A percentile compares a stretch with the other conserved stretches of the same genome.
phyloP scores from a whole-genome alignment of 495 filamentous ascomycete genomes.

The Penicillium cataractarum region DNA sequence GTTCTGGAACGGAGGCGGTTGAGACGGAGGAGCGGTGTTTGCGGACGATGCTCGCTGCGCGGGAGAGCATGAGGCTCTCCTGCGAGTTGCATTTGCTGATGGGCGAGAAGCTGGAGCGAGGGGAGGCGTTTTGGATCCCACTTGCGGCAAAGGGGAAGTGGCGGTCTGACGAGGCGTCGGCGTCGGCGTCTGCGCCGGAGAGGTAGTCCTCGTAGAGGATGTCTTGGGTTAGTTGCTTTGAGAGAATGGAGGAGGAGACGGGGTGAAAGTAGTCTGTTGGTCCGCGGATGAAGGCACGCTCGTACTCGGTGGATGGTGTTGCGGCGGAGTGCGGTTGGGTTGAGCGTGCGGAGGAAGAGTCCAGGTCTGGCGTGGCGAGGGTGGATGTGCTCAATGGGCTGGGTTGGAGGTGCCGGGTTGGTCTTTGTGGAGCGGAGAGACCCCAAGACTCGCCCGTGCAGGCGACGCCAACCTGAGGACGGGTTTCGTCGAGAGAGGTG shows the following conservation, averaged over 20 bases:
- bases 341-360: constrained; percentile 43
- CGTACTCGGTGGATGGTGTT: constrained; percentile 39
- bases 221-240: constrained; percentile 45
- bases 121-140: constrained; percentile 43
- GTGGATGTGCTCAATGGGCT: constrained; percentile 36
- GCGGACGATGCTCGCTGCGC: constrained; percentile 52
- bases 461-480: constrained; percentile 25
- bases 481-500: constrained; percentile 39
- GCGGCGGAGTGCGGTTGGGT: constrained; percentile 35
- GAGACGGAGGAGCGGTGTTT: constrained; percentile 61
- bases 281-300: constrained; percentile 29
- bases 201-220: constrained; percentile 54
- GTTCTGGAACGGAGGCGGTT: constrained; percentile 58
- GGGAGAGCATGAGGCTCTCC: constrained; percentile 57
- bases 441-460: constrained; percentile 19
- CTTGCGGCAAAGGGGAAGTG: constrained; percentile 48
- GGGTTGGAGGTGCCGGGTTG: constrained; percentile 26
- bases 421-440: constrained; percentile 14
- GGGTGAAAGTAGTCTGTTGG: constrained; percentile 43
- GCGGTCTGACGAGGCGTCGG: constrained; percentile 36
- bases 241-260: constrained; percentile 37
- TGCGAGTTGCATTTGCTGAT: constrained; percentile 63
- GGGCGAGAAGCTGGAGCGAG: constrained; percentile 56
- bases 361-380: constrained; percentile 44
- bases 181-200: constrained; percentile 26